These are phyloP conservation scores for Carallia pectinifolia DNA, from an alignment of 345 rosid species.

Conservation along the genomic window DNA sequence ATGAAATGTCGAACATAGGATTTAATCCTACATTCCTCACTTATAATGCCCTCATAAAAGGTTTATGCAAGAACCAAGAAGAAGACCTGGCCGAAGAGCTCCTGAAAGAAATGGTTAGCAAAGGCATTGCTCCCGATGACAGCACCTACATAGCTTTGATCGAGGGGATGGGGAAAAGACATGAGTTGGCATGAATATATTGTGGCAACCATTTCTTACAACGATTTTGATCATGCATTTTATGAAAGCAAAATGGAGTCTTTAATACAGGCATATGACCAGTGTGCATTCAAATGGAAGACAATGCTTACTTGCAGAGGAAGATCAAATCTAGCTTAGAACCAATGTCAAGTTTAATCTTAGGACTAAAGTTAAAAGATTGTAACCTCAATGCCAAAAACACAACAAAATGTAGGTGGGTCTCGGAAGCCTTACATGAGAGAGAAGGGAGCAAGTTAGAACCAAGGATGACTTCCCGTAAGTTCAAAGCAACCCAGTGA, in stretches of 20 bases:
- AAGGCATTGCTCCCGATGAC: constrained; percentile 81
- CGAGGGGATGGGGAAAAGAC: constrained; percentile 47
- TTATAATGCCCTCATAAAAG: constrained; percentile 80
- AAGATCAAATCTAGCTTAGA: too few species aligned
- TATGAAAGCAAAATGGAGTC: too few species aligned
- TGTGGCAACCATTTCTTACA: too few species aligned
- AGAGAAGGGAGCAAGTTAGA: neutral
- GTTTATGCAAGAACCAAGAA: constrained; percentile 68
- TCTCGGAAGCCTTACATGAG: neutral
- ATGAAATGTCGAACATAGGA: constrained; percentile 85
- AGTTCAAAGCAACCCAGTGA: neutral
- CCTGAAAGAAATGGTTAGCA: constrained; percentile 76
- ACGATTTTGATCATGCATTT: too few species aligned
- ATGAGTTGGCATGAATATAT: too few species aligned
- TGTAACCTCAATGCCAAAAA: too few species aligned
- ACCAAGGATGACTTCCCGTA: constrained; percentile 3
- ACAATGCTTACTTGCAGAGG: too few species aligned
- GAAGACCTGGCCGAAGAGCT: constrained; percentile 71
- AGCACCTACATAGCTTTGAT: constrained; percentile 65
- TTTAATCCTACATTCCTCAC: constrained; percentile 82
- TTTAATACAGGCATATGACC: too few species aligned
- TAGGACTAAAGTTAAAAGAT: too few species aligned
- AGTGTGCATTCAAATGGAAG: too few species aligned
- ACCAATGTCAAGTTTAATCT: too few species aligned
- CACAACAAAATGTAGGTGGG: neutral